Evolutionary conservation across 129 eudicot species (phyloP), one percentile per base, ranked within the genome.

Genomic region (Lonicera japonica): DNA sequence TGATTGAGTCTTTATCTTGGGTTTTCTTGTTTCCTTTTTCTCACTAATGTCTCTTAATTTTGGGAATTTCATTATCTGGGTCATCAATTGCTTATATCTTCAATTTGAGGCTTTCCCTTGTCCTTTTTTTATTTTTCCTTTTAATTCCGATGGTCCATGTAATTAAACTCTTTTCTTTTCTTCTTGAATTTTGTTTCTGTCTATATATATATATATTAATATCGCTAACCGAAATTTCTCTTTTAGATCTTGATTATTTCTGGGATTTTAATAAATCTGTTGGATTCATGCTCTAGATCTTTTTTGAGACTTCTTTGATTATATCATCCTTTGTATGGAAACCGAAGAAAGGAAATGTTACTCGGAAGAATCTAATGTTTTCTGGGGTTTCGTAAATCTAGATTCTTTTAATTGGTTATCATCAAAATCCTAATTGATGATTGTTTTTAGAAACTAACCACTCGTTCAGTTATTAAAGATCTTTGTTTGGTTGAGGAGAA

Each of bases 11-110:
- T 55, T 73, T 59, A 14, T 22, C 23, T 60, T 23, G 25, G 53
- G 24, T 64, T 69, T 25, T 8, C n/a, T 51, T 61, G 23, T 5
- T 58, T 25, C 60, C 24, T 17, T 17, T 74, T 75, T 43, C 2
- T 43, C 2, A 43, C 50, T 43, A 53, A 46, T 17, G 58, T 61
- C 23, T 47, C 23, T 48, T 21, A 62, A 56, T 53, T 58, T 66
- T 41, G 61, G 69, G 67, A 65, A 74, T 67, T 53, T 11, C n/a
- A 41, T 11, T 61, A 55, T 54, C 58, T 77, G 66, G 77, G 54
- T 67, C 48, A 65, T 70, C 61, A 24, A 46, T 56, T 29, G 70
- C 20, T 45, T 56, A 22, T 43, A 8, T 57, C 18, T 53, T 72
- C 60, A 58, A 22, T 63, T 66, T 54, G 14, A 20, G 73, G 62